These are phyloP conservation scores for Triangularia verruculosa DNA, from an alignment of 2,329 filamentous ascomycete species.

Conservation along the genomic window DNA sequence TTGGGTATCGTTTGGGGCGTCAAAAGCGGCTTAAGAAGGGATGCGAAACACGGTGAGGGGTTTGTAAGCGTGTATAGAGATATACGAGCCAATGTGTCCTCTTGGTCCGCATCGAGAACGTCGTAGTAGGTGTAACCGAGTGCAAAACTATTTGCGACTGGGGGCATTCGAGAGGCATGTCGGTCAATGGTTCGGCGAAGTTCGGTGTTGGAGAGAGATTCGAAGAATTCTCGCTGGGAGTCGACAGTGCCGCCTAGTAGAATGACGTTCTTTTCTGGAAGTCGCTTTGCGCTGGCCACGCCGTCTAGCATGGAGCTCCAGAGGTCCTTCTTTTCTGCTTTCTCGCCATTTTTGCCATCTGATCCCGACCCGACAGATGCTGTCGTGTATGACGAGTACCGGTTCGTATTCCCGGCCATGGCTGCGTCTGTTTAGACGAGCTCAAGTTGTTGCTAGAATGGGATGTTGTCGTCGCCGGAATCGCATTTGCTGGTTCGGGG, in stretches of 20 bases:
- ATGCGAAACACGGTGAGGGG: slow-evolving; percentile 77
- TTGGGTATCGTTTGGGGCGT: slow-evolving; percentile 81
- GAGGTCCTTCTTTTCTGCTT: slow-evolving; percentile 75
- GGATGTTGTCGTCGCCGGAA: neutral
- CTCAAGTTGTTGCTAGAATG: neutral
- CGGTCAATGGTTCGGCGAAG: slow-evolving; percentile 52
- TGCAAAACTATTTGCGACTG: slow-evolving; percentile 87
- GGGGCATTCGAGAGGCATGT: slow-evolving; percentile 61
- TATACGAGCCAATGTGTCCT: slow-evolving; percentile 87
- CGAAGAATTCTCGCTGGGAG: slow-evolving; percentile 80
- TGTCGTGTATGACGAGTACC: slow-evolving; percentile 57
- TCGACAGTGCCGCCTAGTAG: slow-evolving; percentile 81
- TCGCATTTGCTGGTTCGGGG: slow-evolving; percentile 5
- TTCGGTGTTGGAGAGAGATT: slow-evolving; percentile 56
- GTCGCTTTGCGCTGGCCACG: slow-evolving; percentile 82
- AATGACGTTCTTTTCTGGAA: slow-evolving; percentile 88
- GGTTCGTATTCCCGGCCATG: slow-evolving; percentile 54
- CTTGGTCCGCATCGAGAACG: slow-evolving; percentile 88
- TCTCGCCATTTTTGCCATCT: slow-evolving; percentile 55
- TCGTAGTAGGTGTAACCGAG: slow-evolving; percentile 94
- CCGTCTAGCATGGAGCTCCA: slow-evolving; percentile 93
- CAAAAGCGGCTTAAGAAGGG: slow-evolving; percentile 78
- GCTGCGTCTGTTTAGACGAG: slow-evolving; percentile 19
- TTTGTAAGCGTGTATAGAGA: slow-evolving; percentile 87
- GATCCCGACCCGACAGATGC: slow-evolving; percentile 51